These are phyloP conservation scores for Inga laurina DNA, from an alignment of 306 rosid genomes.

Conservation along the genomic window DNA sequence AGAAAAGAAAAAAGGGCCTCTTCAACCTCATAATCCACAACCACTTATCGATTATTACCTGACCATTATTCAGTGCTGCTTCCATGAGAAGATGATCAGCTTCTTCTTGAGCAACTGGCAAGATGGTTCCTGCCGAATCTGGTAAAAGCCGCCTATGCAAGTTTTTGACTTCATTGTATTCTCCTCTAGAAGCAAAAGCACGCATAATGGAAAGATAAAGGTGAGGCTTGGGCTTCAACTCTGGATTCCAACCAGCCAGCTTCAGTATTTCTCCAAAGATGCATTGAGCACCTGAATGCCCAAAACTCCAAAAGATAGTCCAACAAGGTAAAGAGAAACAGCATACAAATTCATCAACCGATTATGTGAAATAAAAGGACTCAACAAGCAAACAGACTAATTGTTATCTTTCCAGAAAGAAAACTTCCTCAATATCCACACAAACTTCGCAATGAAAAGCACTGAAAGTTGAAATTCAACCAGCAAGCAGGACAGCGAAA, in stretches of 20 bases:
- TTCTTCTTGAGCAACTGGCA: slow-evolving; percentile 59
- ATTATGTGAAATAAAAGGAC: slow-evolving; percentile 18
- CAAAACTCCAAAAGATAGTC: slow-evolving; percentile 10
- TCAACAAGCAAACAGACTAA: neutral
- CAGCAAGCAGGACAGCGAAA: neutral
- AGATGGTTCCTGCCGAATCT: slow-evolving; percentile 72
- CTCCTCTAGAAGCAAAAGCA: slow-evolving; percentile 64
- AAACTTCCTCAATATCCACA: slow-evolving; percentile 9
- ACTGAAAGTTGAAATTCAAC: slow-evolving; percentile 8
- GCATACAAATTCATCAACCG: slow-evolving; percentile 6
- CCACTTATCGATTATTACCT: slow-evolving; percentile 43
- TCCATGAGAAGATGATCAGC: slow-evolving; percentile 92
- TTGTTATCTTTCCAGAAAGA: neutral
- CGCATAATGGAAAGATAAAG: slow-evolving; percentile 92
- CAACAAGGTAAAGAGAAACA: slow-evolving; percentile 15
- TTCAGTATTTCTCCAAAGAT: slow-evolving; percentile 79
- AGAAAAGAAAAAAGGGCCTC: neutral
- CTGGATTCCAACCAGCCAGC: slow-evolving; percentile 58
- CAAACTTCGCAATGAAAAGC: neutral
- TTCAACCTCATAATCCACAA: slow-evolving; percentile 9
- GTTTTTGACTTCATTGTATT: slow-evolving; percentile 55
- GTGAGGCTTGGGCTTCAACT: slow-evolving; percentile 83
- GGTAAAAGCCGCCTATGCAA: slow-evolving; percentile 70
- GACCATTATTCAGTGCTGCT: slow-evolving; percentile 70
- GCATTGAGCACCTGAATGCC: slow-evolving; percentile 67